Evolutionary conservation across 164 flowering plant genomes (phyloP), one percentile per base, ranked within the genome.

Genomic region (Annona cherimola): DNA sequence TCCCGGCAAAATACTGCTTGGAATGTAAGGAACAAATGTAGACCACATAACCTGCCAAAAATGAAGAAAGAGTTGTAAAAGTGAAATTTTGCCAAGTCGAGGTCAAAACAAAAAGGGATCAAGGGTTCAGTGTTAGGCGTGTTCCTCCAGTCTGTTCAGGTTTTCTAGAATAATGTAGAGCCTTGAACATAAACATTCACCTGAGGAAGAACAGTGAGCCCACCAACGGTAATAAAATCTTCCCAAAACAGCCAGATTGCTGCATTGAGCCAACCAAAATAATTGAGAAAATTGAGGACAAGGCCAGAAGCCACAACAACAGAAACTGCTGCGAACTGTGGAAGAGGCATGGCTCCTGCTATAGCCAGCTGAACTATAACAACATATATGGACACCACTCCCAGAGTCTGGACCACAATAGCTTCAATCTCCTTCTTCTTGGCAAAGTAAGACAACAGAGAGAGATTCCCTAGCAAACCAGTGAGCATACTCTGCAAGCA

Each of bases 391-490:
- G 99, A 88, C 18, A 93, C 14, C 54, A 86, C 96, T 14, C 99
- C 99, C 80, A 95, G 73, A 14, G 95, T 89, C 69, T 95, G 99
- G 70, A 95, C 91, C 71, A 90, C 75, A 73, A 87, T 78, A 2
- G 82, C 98, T 78, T 93, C 99, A 4, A 82, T 84, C 79, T 95
- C 99, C 79, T 79, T 89, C 84, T 95, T 95, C 83, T 91, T 93
- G 0, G 81, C 90, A 71, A 95, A 93, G 72, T 95, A 95, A 0
- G 99, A 95, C 20, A 90, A 91, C 75, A 95, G 77, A 1, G 93
- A 91, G 3, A 95, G 85, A 79, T 95, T 95, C 18, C 98, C 99
- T 54, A 95, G 85, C 82, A 95, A 81, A 63, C 98, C 95, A 66
- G 98, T 93, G 16, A 95, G 71, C 90, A 93, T 89, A 6, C 96